Evolutionary conservation across 1,284 basidiomycete genomes (phyloP).

Genomic region (Hemileccinum hortonii): DNA sequence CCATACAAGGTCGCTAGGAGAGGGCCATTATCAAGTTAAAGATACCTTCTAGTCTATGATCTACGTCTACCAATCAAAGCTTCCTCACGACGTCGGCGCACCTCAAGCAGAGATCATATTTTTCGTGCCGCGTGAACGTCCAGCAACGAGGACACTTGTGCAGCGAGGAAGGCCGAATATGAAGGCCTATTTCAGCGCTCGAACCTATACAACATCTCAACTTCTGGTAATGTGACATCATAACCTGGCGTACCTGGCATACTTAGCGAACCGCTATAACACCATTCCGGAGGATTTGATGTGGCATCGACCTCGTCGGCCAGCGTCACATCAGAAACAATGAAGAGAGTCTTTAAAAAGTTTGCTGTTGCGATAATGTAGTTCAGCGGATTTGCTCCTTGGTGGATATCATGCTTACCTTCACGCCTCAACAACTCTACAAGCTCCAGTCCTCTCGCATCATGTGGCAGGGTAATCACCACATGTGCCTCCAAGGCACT

Average conservation of each 20-base stretch:
- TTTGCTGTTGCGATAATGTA: slow-evolving; percentile 40
- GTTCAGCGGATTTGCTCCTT: slow-evolving; percentile 1
- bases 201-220: slow-evolving; percentile 14
- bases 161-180: slow-evolving; percentile 22
- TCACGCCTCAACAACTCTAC: slow-evolving; percentile 48
- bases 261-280: slow-evolving; percentile 42
- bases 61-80: slow-evolving; percentile 5
- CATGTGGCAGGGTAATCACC: slow-evolving; percentile 47
- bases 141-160: slow-evolving; percentile 35
- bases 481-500: slow-evolving; percentile 74
- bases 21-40: neutral
- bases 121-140: slow-evolving; percentile 31
- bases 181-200: slow-evolving; percentile 15
- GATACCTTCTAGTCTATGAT: neutral
- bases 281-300: slow-evolving; percentile 44
- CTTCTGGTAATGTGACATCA: neutral
- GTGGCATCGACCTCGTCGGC: slow-evolving; percentile 42
- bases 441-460: slow-evolving; percentile 19
- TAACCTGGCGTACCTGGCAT: slow-evolving; percentile 42
- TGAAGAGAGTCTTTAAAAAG: slow-evolving; percentile 71
- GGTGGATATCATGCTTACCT: slow-evolving; percentile 36
- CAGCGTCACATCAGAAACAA: slow-evolving; percentile 67
- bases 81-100: slow-evolving; percentile 24
- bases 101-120: slow-evolving; percentile 25
- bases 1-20: too few species aligned